A percentile compares a stretch with the other conserved stretches of the same genome.
These are phyloP conservation scores for Rheum nobile DNA, from an alignment of 148 eudicot species.

Conservation along the genomic window DNA sequence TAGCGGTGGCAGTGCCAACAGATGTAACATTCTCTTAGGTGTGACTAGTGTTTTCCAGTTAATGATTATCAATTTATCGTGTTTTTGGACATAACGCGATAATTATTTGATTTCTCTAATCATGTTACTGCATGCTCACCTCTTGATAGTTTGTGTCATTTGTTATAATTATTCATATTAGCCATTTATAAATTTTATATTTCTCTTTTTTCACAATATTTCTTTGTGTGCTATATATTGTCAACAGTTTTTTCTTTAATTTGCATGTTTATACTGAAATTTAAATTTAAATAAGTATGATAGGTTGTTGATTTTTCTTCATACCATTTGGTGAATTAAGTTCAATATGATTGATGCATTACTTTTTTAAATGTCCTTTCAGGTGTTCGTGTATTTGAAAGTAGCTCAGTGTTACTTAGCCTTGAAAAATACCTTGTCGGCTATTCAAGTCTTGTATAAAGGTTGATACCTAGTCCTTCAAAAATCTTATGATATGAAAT, in stretches of 20 bases:
- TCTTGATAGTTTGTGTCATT: neutral
- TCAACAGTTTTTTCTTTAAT: neutral
- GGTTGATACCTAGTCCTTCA: slow-evolving; percentile 29
- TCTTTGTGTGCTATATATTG: neutral
- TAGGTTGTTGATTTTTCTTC: neutral
- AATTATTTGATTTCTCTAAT: no score
- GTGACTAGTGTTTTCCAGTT: no score
- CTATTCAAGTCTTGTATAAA: slow-evolving; percentile 63
- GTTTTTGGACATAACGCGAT: no score
- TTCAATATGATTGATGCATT: neutral
- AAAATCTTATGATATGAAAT: slow-evolving; percentile 1
- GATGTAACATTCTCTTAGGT: neutral
- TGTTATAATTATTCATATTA: neutral
- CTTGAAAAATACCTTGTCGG: slow-evolving; percentile 29
- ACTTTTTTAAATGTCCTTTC: neutral
- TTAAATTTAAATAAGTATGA: neutral
- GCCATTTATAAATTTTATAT: neutral
- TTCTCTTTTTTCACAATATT: neutral
- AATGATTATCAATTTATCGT: no score
- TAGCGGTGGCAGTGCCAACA: neutral
- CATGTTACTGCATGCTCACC: neutral
- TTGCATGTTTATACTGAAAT: neutral
- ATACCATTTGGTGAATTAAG: neutral
- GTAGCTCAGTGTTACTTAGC: slow-evolving; percentile 58
- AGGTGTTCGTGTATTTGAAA: slow-evolving; percentile 55